Percentiles rank a stretch among this genome's conserved stretches.
Conservation (phyloP, 2,329 filamentous ascomycete genomes). For the Phialemonium atrogriseum region DNA sequence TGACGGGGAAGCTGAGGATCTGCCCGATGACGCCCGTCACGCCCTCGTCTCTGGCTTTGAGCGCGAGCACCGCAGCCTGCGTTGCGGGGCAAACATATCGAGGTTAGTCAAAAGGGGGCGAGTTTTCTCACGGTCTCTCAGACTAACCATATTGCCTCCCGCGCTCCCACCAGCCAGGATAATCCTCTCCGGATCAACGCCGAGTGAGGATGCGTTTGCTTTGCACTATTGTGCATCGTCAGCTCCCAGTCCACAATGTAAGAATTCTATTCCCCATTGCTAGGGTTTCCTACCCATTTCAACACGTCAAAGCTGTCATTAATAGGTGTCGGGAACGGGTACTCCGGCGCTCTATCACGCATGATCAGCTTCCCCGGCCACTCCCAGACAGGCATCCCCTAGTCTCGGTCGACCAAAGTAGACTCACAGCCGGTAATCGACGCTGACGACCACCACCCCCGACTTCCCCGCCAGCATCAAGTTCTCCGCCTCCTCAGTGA, state of each 20-base stretch:
- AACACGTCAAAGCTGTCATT: constrained; percentile 43
- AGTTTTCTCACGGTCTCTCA: neutral
- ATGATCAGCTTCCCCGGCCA: constrained; percentile 6
- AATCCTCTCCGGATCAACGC: constrained; percentile 25
- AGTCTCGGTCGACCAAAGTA: neutral
- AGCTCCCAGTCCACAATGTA: neutral
- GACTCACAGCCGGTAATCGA: constrained; percentile 27
- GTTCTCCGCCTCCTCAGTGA: constrained; percentile 26
- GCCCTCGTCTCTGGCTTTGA: constrained; percentile 21
- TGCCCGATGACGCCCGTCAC: constrained; percentile 24
- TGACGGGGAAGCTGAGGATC: constrained; percentile 24
- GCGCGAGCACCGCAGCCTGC: constrained; percentile 8
- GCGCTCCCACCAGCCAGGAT: constrained; percentile 41
- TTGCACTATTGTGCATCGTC: constrained; percentile 29
- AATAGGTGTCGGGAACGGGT: constrained; percentile 37
- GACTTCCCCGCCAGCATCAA: constrained; percentile 21
- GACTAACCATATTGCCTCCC: constrained; percentile 36
- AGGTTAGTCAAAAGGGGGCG: constrained; percentile 3
- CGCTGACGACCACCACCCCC: constrained; percentile 26
- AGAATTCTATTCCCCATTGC: constrained; percentile 24
- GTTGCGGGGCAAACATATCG: neutral
- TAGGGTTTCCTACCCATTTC: constrained; percentile 22
- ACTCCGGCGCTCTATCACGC: constrained; percentile 38
- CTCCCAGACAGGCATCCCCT: neutral
- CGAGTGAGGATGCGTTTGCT: constrained; percentile 31